Conservation (phyloP, 306 rosid genomes). For the Astragalus glycyphyllos region DNA sequence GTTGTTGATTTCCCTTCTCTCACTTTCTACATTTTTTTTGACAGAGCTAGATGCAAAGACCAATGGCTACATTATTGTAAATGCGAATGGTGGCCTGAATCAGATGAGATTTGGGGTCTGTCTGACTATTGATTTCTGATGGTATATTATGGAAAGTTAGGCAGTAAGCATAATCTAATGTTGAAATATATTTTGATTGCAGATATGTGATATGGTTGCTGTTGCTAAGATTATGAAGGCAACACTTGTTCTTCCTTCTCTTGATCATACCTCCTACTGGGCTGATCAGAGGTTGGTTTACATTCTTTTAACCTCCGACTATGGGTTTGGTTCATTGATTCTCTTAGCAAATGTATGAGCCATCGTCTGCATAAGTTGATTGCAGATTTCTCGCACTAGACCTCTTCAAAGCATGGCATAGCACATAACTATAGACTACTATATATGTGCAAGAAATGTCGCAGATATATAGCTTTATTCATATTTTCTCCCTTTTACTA, state of each 20-base stretch:
- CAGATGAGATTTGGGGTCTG: conserved; percentile 99
- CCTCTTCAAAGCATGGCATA: conserved; percentile 37
- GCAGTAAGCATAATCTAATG: conserved; percentile 54
- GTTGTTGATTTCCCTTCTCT: conserved; percentile 42
- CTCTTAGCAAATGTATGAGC: neutral
- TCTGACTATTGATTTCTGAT: conserved; percentile 61
- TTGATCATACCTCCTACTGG: conserved; percentile 94
- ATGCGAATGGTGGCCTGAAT: conserved; percentile 99
- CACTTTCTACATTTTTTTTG: conserved; percentile 34
- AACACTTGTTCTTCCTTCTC: conserved; percentile 94
- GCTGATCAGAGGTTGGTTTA: conserved; percentile 90
- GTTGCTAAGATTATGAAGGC: conserved; percentile 93
- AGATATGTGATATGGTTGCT: conserved; percentile 99
- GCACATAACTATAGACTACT: conserved; percentile 25
- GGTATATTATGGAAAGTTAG: conserved; percentile 18
- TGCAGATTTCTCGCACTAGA: conserved; percentile 6
- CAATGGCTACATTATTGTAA: conserved; percentile 85
- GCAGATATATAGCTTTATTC: conserved; percentile 28
- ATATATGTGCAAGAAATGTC: conserved; percentile 19
- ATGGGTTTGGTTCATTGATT: conserved; percentile 34
- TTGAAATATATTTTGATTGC: conserved; percentile 52
- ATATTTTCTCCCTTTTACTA: neutral
- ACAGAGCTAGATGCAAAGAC: conserved; percentile 73
- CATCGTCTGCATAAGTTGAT: conserved; percentile 28
- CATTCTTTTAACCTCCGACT: conserved; percentile 31